Evolutionary conservation across 345 rosid genomes (phyloP), one percentile per base, ranked within the genome.

Genomic region (Hibiscus syriacus): DNA sequence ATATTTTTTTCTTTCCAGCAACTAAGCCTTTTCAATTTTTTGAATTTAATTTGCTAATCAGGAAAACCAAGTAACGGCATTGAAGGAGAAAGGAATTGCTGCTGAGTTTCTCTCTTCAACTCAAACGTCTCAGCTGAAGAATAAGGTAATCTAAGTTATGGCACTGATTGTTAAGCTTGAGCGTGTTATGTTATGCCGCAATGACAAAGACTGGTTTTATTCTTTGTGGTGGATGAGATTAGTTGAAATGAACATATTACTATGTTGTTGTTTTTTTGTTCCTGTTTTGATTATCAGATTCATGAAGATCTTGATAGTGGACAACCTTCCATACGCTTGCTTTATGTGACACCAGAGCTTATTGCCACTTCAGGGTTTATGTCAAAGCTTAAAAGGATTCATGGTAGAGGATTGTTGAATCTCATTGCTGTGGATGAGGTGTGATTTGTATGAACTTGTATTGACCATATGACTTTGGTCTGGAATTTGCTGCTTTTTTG

Each of bases 391-490:
- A 81, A 46, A 48, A 94, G 82, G 76, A 76, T 94, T 60, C 85
- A 86, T 78, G 70, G 81, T n/a, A 84, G 95, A 75, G 99, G 99
- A 70, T 82, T 94, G 71, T 80, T 94, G 78, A 94, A 81, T 79
- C 92, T 94, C 55, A 83, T 94, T 71, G 95, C 99, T 52, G 79
- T 94, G 39, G 97, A 94, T 80, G 99, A 94, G 97, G 99, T 91
- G n/a, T 53, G 57, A 22, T 53, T 53, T 11, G 57, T 23, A 4
- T 70, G 56, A 46, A 58, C 10, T 29, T 7, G 6, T 5, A 30
- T 26, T n/a, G 32, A 16, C 36, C 45, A 2, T 22, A 23, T 43
- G 67, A 43, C 32, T 58, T 8, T 58, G 59, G 26, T 25, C n/a
- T 32, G 32, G 64, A 50, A 12, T 52, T 62, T 79, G 7, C n/a